Percentiles rank a stretch among this genome's conserved stretches.
These are phyloP conservation scores for Ochromonas danica DNA, from an alignment of 108 stramenopile species.

Conservation along the genomic window DNA sequence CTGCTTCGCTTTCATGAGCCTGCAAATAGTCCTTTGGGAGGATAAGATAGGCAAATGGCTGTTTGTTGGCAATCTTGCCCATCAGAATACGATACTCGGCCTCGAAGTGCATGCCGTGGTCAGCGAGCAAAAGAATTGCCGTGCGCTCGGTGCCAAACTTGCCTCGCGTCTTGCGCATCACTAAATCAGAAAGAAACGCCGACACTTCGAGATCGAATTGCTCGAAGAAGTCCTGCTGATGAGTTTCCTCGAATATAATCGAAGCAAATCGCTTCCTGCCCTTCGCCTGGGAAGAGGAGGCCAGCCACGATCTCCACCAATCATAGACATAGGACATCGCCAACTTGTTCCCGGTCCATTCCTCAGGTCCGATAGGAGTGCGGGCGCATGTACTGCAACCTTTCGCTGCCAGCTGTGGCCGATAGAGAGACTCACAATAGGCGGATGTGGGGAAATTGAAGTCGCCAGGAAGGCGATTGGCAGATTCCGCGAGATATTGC, in stretches of 20 bases:
- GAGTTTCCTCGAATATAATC: not conserved
- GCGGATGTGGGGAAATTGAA: not conserved
- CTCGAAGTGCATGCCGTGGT: not conserved
- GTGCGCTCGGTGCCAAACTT: not conserved
- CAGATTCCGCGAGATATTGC: not conserved
- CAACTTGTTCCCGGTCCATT: not conserved
- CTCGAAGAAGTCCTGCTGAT: not conserved
- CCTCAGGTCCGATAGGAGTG: not conserved
- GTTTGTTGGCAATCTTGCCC: conserved; percentile 1
- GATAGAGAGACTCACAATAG: not conserved
- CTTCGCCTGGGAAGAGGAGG: not conserved
- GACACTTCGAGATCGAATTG: not conserved
- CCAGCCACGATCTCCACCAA: not conserved
- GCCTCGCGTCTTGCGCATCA: not conserved
- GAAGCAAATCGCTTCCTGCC: not conserved
- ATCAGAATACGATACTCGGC: not conserved
- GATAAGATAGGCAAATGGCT: not conserved
- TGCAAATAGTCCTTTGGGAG: not conserved
- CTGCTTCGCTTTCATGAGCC: not conserved
- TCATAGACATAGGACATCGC: not conserved
- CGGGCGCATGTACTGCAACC: not conserved
- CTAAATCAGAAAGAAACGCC: not conserved
- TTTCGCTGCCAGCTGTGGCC: not conserved
- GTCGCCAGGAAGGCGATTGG: not conserved
- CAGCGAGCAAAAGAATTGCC: not conserved